phyloP scores from a whole-genome alignment of 441 rosid genomes.

The Francoa sonchifolia region DNA sequence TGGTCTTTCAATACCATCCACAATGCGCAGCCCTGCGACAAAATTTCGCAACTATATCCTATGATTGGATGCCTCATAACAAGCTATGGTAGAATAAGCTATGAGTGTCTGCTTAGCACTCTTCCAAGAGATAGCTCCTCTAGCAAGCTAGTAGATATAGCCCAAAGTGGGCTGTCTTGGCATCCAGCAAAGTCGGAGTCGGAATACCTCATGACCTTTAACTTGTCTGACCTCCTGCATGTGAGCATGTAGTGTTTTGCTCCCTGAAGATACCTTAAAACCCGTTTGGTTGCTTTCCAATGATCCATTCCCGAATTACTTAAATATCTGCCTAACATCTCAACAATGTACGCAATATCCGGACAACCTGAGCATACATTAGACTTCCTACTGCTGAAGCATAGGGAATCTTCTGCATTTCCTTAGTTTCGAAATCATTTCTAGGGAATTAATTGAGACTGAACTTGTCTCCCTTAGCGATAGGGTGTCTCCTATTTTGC shows the following conservation, averaged over 20 bases:
- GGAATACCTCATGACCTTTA: background rate
- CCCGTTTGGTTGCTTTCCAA: background rate
- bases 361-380: too few relatives aligned
- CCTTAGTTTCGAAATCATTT: too few relatives aligned
- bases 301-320: background rate
- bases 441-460: background rate
- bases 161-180: background rate
- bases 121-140: background rate
- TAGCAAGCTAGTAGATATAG: background rate
- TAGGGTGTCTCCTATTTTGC: background rate
- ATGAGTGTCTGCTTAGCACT: background rate
- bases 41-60: background rate
- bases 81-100: background rate
- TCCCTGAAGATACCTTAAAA: background rate
- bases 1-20: too few relatives aligned
- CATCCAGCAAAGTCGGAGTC: background rate
- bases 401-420: too few relatives aligned
- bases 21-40: background rate
- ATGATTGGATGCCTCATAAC: background rate
- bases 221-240: too few relatives aligned
- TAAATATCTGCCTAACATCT: background rate
- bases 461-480: constrained; percentile 3
- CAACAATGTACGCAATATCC: background rate
- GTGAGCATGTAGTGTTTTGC: constrained; percentile 1
- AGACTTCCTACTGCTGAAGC: too few relatives aligned